Evolutionary conservation across 2,329 filamentous ascomycete genomes (phyloP), one percentile per base, ranked within the genome.

Genomic region (Exophiala spinifera): DNA sequence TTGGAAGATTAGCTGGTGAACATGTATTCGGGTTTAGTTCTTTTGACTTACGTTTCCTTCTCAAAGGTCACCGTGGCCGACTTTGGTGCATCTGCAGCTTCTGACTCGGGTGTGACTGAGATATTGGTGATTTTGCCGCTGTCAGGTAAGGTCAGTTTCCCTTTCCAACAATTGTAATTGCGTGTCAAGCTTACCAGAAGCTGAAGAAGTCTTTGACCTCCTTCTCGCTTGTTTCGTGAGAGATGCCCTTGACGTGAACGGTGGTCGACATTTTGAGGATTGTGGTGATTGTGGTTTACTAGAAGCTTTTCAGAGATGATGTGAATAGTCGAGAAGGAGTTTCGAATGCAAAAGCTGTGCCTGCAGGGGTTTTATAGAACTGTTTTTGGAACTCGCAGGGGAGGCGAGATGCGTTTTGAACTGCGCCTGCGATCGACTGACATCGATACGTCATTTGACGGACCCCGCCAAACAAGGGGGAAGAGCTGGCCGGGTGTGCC

Each of bases 51-150:
- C 74, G 92, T 95, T 71, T 92, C 86, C 79, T 96, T 96, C 75
- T 97, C 94, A 69, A 99, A 99, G 49, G 85, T 91, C 60, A 99
- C 91, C n/a, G 86, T 88, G 54, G 94, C 94, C 46, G 85, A 85
- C 76, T 96, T 90, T 63, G 82, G 79, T 63, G 86, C 81, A 67
- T 83, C 83, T 50, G 74, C 56, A 36, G 73, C 74, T 39, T 71
- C 71, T 21, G 77, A 77, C 36, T 72, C 77, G 47, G 85, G 74
- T 23, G 84, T 89, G 67, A 96, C 82, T 55, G 89, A 85, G 71
- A 99, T 81, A 65, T 82, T 81, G 63, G 84, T 85, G 72, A 99
- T 95, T 80, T 96, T 97, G 72, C 94, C 94, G 70, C 90, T 94
- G 69, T 44, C 51, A 46, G 36, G 45, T 46, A 28, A 20, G n/a